These are phyloP conservation scores for Penicillium sp. DNA, from an alignment of 2,329 filamentous ascomycete genomes.

Conservation along the genomic window DNA sequence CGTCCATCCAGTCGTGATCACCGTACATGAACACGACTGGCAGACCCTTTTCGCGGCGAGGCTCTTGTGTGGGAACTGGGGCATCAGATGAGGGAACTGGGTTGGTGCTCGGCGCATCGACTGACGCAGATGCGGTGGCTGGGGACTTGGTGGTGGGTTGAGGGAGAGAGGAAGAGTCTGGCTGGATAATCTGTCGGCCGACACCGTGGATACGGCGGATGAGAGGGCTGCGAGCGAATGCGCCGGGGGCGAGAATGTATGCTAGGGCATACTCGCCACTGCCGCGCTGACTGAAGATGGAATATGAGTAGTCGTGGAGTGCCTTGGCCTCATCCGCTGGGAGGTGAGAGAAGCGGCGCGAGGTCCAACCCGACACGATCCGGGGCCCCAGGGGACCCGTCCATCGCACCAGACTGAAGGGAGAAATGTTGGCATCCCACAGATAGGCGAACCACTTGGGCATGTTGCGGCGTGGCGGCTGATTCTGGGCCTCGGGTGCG, in stretches of 20 bases:
- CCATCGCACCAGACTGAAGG: constrained; percentile 84
- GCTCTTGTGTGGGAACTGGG: constrained; percentile 9
- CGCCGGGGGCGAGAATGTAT: constrained; percentile 88
- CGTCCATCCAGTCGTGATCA: constrained; percentile 98
- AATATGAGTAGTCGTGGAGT: constrained; percentile 90
- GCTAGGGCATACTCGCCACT: constrained; percentile 90
- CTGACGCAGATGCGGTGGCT: background rate
- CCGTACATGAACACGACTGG: constrained; percentile 94
- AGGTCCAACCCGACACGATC: constrained; percentile 92
- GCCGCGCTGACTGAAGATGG: constrained; percentile 84
- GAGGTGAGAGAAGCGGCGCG: constrained; percentile 83
- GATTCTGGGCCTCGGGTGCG: constrained; percentile 36
- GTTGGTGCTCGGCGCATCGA: constrained; percentile 9
- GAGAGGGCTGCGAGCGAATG: constrained; percentile 80
- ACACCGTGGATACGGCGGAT: constrained; percentile 83
- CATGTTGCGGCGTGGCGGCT: constrained; percentile 56
- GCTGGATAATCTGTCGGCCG: constrained; percentile 61
- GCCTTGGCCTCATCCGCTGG: constrained; percentile 72
- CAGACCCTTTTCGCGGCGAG: constrained; percentile 58
- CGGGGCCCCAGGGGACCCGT: constrained; percentile 84
- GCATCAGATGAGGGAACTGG: constrained; percentile 11
- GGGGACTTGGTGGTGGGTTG: constrained; percentile 9
- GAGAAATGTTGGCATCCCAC: constrained; percentile 95
- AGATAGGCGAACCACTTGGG: constrained; percentile 87
- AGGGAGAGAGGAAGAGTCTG: constrained; percentile 16